Base-by-base conservation (phyloP, 345 rosid species). In the Corchorus capsularis region DNA sequence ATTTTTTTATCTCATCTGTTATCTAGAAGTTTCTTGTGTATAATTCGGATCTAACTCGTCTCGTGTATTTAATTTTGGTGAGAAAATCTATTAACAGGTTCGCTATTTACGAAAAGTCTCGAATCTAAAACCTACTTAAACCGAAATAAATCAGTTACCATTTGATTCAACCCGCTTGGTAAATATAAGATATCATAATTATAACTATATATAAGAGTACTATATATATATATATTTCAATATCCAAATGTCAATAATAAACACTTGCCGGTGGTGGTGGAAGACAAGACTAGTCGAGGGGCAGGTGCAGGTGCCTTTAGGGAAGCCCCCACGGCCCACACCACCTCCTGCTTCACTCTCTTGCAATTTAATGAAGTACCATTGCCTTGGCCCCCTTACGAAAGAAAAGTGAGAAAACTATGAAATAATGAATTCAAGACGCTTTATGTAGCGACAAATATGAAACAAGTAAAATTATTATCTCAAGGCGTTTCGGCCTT, bases 261-360 rank as follows among this genome's bases (percentile, higher is more conserved):
- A 34, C 73, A 69, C 15, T 34, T 32, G 60, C 46, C 8, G 59
- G 15, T 52, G 72, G 22, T 20, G 59, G 14, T 50, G 47, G 47
- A 45, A 35, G 61, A 52, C 73, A 69, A 16, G 60, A 69, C 61
- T 69, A 34, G 46, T 52, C 17, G 47, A 52, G 61, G 61, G 54
- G n/a, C n/a, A n/a, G n/a, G n/a, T n/a, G n/a, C 17, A 35, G 73
- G 61, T 69, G 72, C 47, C 32, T 34, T 37, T 17, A 52, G 60
- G 52, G 16, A 17, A 17, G 6, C 4, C 10, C 47, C 73, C 9
- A 14, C 41, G 11, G 73, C 73, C 46, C 73, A 52, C 61, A 43
- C 59, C 12, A 6, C 32, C 47, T 6, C 9, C 20, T 52, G 32
- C 35, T 8, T 47, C 41, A 34, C 7, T 34, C 66, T 68, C 34